Evolutionary conservation across 2,329 filamentous ascomycete genomes (phyloP).

Genomic region (Didymellaceae sp.): DNA sequence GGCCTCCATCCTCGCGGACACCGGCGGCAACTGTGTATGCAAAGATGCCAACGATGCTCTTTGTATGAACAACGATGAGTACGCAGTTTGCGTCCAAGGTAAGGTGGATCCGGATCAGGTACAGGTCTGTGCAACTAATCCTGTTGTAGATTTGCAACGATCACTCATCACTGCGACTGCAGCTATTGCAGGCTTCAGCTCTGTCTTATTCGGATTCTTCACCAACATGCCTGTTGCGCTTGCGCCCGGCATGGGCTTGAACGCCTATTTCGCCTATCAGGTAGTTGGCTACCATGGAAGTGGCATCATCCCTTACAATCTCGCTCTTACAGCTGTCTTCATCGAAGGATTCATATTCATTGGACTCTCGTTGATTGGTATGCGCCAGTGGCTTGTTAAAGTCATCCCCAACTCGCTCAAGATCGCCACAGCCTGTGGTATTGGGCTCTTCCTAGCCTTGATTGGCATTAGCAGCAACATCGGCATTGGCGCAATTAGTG

Average conservation of each 20-base stretch:
- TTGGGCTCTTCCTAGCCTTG: constrained; percentile 79
- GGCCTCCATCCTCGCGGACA: constrained; percentile 16
- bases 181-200: constrained; percentile 77
- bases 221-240: constrained; percentile 69
- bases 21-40: constrained; percentile 78
- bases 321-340: constrained; percentile 85
- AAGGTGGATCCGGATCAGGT: not conserved
- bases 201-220: constrained; percentile 80
- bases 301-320: constrained; percentile 73
- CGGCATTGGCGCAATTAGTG: constrained; percentile 80
- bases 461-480: constrained; percentile 79
- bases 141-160: constrained; percentile 63
- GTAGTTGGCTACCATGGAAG: constrained; percentile 79
- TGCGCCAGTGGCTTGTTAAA: constrained; percentile 87
- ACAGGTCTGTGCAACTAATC: not conserved
- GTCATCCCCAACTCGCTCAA: constrained; percentile 84
- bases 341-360: constrained; percentile 88
- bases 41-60: constrained; percentile 53
- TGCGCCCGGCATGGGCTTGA: constrained; percentile 61
- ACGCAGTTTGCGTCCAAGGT: constrained; percentile 63
- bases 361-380: constrained; percentile 75
- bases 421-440: constrained; percentile 83
- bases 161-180: constrained; percentile 86
- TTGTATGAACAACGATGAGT: constrained; percentile 64
- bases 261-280: constrained; percentile 85